Base-by-base conservation (phyloP, 129 eudicot genomes). In the Arctium lappa region DNA sequence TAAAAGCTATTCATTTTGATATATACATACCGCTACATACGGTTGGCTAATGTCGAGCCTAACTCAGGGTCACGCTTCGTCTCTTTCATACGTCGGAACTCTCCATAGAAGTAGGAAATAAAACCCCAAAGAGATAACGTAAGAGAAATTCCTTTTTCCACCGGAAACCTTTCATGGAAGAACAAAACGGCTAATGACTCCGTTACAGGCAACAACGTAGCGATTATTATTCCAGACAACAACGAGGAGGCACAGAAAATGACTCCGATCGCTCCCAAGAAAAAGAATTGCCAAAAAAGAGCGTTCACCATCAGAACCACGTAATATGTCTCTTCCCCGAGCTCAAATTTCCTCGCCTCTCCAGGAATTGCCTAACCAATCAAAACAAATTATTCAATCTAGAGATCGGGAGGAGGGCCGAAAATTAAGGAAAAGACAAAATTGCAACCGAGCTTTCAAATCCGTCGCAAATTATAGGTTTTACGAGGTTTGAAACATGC, bases 241-340 rank as follows among this genome's bases (percentile, higher is more conserved):
- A 90, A 74, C 0, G 93, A 86, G 1, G 91, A 90, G 38, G 81
- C 89, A 36, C 84, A 81, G 42, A 83, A 82, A 29, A 86, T 83
- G 8, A 88, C 89, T 39, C 93, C 93, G 1, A 81, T 79, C 16
- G 93, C 89, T 56, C 94, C 94, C 77, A 90, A 69, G 88, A 84
- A 84, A 80, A 84, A 86, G 33, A 75, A 79, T 77, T 90, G 94
- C 92, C 91, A 90, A 8, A 90, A 71, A 5, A 88, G 60, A 3
- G 88, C 85, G 40, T 62, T 84, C 16, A 72, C 40, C 4, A 42
- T 13, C 0, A 90, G 81, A 13, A 85, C 75, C 76, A 82, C 71
- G 31, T 81, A 86, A 72, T 86, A 90, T 18, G 44, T 80, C 2
- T 68, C 75, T 69, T 79, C 80, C 31, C 94, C 94, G 2, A 88